Conservation (phyloP, 129 eudicot species). For the carrot (Daucus carota) region DH1_v3.0 NC_030381.2:53948501-53949000, state of each 20-base stretch:
- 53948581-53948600: neutral
- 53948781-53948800: neutral
- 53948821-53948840: neutral
- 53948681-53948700: too few species aligned
- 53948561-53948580: neutral
- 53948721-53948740: neutral
- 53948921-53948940: neutral
- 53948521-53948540: neutral
- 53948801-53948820: neutral
- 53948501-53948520: neutral
- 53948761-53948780: neutral
- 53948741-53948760: neutral
- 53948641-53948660: too few species aligned
- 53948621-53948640: too few species aligned
- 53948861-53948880: neutral
- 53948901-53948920: neutral
- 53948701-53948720: neutral
- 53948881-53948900: neutral
- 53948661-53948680: too few species aligned
- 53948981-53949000: neutral
- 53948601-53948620: neutral
- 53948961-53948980: neutral
- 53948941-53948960: too few species aligned
- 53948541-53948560: neutral
- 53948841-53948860: neutral